A percentile compares a stretch with the other conserved stretches of the same genome.
phyloP scores from a whole-genome alignment of 2,329 filamentous ascomycete species.

The Ustulina deusta region DNA sequence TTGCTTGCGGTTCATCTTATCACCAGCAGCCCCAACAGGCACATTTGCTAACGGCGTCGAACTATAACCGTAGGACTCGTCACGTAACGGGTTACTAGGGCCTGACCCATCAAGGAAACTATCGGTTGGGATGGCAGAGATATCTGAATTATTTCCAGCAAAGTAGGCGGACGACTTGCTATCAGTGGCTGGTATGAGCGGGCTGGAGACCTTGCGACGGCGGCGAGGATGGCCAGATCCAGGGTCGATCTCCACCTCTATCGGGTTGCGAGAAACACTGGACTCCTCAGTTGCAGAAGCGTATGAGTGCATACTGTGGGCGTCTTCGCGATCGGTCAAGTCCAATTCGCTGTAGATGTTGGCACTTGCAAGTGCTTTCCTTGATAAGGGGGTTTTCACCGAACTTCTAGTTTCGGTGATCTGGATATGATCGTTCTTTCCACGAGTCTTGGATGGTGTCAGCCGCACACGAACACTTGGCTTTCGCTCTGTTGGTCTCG shows the following conservation, averaged over 20 bases:
- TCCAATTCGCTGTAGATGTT: slow-evolving; percentile 72
- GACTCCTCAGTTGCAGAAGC: slow-evolving; percentile 84
- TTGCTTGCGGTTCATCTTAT: slow-evolving; percentile 60
- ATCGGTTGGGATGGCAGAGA: slow-evolving; percentile 78
- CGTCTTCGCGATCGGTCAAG: slow-evolving; percentile 68
- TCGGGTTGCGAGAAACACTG: slow-evolving; percentile 79
- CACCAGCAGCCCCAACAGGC: slow-evolving; percentile 55
- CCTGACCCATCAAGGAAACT: slow-evolving; percentile 72
- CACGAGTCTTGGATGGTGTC: slow-evolving; percentile 78
- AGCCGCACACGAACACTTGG: slow-evolving; percentile 85
- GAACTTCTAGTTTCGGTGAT: slow-evolving; percentile 84
- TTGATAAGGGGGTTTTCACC: slow-evolving; percentile 71
- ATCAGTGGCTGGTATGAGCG: slow-evolving; percentile 68
- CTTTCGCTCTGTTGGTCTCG: slow-evolving; percentile 70
- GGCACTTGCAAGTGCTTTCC: slow-evolving; percentile 54
- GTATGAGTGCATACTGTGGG: slow-evolving; percentile 76
- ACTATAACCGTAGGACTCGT: slow-evolving; percentile 47
- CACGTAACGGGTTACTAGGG: slow-evolving; percentile 30
- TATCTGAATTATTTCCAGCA: slow-evolving; percentile 79
- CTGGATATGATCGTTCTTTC: slow-evolving; percentile 80
- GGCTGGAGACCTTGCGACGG: slow-evolving; percentile 72
- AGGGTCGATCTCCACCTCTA: slow-evolving; percentile 89
- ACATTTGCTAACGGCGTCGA: slow-evolving; percentile 55
- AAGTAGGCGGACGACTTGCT: slow-evolving; percentile 71
- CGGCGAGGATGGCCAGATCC: slow-evolving; percentile 63